Evolutionary conservation across 1,139 yeast species (phyloP).

Genomic region (Chernovozyma sophiae-reginae): DNA sequence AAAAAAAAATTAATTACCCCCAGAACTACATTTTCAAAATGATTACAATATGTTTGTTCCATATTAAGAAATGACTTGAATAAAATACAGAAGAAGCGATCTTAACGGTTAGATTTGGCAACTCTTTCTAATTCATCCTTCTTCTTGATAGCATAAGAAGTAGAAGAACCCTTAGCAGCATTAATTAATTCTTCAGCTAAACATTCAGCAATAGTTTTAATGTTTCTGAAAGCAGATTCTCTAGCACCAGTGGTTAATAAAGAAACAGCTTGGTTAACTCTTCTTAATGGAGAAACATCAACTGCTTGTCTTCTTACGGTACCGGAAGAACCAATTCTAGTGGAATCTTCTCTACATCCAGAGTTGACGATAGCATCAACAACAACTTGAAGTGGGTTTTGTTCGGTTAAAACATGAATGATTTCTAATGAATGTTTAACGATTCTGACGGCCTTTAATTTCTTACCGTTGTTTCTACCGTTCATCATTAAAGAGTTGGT

Average conservation of each 20-base stretch:
- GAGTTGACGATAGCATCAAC: constrained; percentile 99
- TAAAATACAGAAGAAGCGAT: constrained; percentile 18
- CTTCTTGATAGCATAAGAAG: constrained; percentile 99
- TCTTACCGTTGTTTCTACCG: constrained; percentile 99
- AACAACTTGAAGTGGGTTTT: constrained; percentile 98
- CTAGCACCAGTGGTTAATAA: constrained; percentile 99
- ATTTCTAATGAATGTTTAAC: constrained; percentile 99
- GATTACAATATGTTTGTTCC: constrained; percentile 6
- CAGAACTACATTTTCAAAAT: neutral
- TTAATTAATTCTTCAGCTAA: constrained; percentile 99
- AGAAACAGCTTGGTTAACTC: constrained; percentile 99
- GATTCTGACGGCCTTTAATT: constrained; percentile 99
- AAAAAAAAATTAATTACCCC: constrained; percentile 5
- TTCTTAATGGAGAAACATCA: constrained; percentile 99
- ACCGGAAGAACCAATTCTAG: constrained; percentile 99
- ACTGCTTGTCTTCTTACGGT: constrained; percentile 99
- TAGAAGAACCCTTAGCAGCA: constrained; percentile 99
- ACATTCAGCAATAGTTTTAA: constrained; percentile 99
- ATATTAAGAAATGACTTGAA: constrained; percentile 16
- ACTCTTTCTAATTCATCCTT: constrained; percentile 99
- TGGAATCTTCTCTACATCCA: constrained; percentile 99
- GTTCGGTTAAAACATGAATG: constrained; percentile 95
- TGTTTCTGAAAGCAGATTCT: constrained; percentile 99
- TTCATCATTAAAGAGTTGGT: constrained; percentile 99
- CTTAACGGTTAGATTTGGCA: constrained; percentile 99